phyloP scores from a whole-genome alignment of 225 moss, liverwort and hornwort species.

The Straminergon stramineum region DNA sequence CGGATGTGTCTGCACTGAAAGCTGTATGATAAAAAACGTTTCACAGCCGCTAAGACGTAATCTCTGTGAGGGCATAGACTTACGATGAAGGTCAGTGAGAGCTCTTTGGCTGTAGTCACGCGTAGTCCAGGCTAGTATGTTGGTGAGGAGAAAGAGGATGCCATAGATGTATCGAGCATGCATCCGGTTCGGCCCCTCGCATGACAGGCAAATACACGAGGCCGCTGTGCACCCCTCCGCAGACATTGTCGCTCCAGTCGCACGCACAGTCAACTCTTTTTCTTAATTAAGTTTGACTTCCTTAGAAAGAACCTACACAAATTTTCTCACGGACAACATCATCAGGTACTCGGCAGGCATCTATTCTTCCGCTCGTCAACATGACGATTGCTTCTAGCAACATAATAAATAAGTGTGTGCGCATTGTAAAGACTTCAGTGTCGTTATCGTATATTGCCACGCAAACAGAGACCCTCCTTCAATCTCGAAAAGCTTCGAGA shows the following conservation, averaged over 20 bases:
- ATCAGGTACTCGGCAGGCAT: not conserved
- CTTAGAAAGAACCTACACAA: slow-evolving; percentile 4
- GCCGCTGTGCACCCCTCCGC: slow-evolving; percentile 37
- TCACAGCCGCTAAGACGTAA: not conserved
- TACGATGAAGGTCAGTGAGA: slow-evolving; percentile 55
- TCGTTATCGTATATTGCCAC: not conserved
- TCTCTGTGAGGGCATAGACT: slow-evolving; percentile 1
- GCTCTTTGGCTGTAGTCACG: slow-evolving; percentile 77
- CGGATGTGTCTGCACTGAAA: not conserved
- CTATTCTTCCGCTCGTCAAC: not conserved
- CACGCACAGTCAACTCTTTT: not conserved
- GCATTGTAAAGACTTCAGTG: not conserved
- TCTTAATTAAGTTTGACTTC: not conserved
- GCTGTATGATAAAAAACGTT: not conserved
- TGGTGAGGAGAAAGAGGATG: slow-evolving; percentile 66
- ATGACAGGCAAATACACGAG: slow-evolving; percentile 73
- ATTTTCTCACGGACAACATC: not conserved
- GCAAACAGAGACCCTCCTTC: not conserved
- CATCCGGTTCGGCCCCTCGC: slow-evolving; percentile 71
- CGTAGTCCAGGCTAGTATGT: slow-evolving; percentile 77
- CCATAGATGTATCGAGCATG: slow-evolving; percentile 83
- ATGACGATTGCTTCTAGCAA: not conserved
- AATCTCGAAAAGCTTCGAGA: not conserved
- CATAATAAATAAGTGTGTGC: not conserved
- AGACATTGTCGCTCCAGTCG: slow-evolving; percentile 15